Evolutionary conservation across 345 rosid species (phyloP), one percentile per base, ranked within the genome.

Genomic region (Sonneratia alba): DNA sequence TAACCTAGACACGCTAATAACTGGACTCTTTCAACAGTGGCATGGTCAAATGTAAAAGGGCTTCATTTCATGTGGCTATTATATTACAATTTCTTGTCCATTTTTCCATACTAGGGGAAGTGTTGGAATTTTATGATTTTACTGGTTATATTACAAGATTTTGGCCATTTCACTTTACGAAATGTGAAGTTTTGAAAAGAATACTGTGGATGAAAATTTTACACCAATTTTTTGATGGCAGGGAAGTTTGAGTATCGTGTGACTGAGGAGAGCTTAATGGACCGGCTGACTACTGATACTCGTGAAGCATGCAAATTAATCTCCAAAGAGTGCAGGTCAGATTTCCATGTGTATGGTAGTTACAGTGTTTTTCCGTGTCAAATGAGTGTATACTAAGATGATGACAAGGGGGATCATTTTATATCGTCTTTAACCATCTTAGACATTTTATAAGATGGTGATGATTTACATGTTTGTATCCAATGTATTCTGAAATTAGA

Each of bases 191-290:
- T 62, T 62, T 34, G 14, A 27, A 11, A 11, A 32, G 66, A 62
- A 11, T 59, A 6, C 64, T 59, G 8, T 32, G 5, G 8, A 11
- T 61, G 65, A 22, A 27, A 3, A 62, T 34, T 13, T 32, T 9
- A 61, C 56, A n/a, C 38, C 37, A 13, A 6, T 57, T 4, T 27
- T 56, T 40, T 63, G 2, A 69, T 75, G 74, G 70, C 82, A 94
- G 98, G 97, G 40, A 75, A 79, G 78, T 81, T 88, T 0, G 66
- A 83, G 75, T 94, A 87, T 72, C 88, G 88, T 32, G 93, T 83
- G 78, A 89, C 93, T 3, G 77, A 82, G 81, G 94, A 87, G 74
- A 89, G 89, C 75, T 83, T 93, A 79, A 82, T 73, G 83, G 96
- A 91, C 68, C 91, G 96, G 22, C 76, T 91, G 64, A 81, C 85